Conservation (phyloP, 1,139 yeast genomes). For the Cylindricascospora bacillispora region DNA sequence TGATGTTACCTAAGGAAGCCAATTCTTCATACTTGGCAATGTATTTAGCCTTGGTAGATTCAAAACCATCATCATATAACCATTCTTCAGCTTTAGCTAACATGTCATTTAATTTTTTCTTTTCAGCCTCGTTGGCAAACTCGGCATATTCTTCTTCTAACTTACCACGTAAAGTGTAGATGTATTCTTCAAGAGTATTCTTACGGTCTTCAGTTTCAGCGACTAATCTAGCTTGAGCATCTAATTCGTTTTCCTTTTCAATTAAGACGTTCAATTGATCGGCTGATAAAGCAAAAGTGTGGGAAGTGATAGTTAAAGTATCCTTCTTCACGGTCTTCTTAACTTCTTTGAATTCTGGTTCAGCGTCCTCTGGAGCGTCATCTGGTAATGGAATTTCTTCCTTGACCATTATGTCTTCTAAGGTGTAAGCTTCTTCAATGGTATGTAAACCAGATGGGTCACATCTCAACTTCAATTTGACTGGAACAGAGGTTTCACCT, state of each 20-base stretch:
- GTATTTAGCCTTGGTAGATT: slow-evolving; percentile 90
- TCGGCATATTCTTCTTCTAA: slow-evolving; percentile 82
- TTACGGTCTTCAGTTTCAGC: slow-evolving; percentile 98
- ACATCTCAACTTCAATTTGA: slow-evolving; percentile 89
- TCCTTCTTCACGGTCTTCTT: slow-evolving; percentile 91
- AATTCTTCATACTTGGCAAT: slow-evolving; percentile 97
- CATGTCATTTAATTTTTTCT: slow-evolving; percentile 59
- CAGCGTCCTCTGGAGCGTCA: slow-evolving; percentile 51
- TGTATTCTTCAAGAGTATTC: slow-evolving; percentile 97
- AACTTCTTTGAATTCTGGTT: slow-evolving; percentile 82
- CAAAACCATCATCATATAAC: slow-evolving; percentile 97
- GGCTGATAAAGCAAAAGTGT: slow-evolving; percentile 56
- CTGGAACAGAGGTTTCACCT: slow-evolving; percentile 69
- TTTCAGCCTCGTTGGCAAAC: slow-evolving; percentile 86
- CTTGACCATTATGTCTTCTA: slow-evolving; percentile 80
- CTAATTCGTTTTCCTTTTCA: slow-evolving; percentile 76
- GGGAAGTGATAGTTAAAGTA: slow-evolving; percentile 48
- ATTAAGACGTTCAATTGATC: slow-evolving; percentile 44
- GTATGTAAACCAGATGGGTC: slow-evolving; percentile 95
- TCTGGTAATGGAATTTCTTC: slow-evolving; percentile 57
- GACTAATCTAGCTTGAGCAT: slow-evolving; percentile 86
- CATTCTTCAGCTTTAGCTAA: slow-evolving; percentile 89
- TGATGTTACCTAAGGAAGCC: slow-evolving; percentile 86
- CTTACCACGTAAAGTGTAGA: slow-evolving; percentile 94
- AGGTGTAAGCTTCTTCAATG: slow-evolving; percentile 88